Base-by-base conservation (phyloP, 768 basidiomycete species). In the Coprinellus aureogranulatus region DNA sequence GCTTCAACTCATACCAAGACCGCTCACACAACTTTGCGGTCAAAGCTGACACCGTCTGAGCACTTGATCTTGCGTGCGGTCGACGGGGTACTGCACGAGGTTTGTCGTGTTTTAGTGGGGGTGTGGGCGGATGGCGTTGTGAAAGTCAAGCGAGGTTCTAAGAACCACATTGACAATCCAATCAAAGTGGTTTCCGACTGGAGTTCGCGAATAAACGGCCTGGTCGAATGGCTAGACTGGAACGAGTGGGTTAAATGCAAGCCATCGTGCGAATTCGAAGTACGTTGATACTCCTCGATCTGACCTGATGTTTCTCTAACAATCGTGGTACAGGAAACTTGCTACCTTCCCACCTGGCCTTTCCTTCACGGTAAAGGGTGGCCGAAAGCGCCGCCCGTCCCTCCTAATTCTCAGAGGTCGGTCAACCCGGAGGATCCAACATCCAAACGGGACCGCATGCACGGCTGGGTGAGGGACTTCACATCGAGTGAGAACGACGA, bases 171-270 rank as follows among this genome's bases (percentile, higher is more conserved):
- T 0, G 52, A 64, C 3, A 80, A 82, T 18, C 52, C 53, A 22
- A 76, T 16, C 67, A 45, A 53, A 61, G 31, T 70, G 68, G 37
- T 68, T 62, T 8, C 45, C 82, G 4, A 78, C 81, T 67, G 82
- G 75, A 3, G 79, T 75, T 59, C 70, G 79, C 44, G 74, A 78
- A 77, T 9, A 47, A 79, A 23, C 58, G 68, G 6, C 58, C 61
- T 84, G 22, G 79, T 83, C 74, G 45, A 37, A 0, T 84, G 83
- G 82, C 66, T 84, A 0, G 82, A 79, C 58, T 85, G 83, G 82
- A 74, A 67, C 39, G 64, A 73, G 6, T 84, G 83, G 82, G 61
- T 76, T 1, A 78, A 69, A 44, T 84, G 83, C 51, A 66, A 64
- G 2, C 81, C 82, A 26, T 72, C 64, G 0, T 85, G 83, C 67